These are phyloP conservation scores for Malus fusca DNA, from an alignment of 306 rosid species.

Conservation along the genomic window DNA sequence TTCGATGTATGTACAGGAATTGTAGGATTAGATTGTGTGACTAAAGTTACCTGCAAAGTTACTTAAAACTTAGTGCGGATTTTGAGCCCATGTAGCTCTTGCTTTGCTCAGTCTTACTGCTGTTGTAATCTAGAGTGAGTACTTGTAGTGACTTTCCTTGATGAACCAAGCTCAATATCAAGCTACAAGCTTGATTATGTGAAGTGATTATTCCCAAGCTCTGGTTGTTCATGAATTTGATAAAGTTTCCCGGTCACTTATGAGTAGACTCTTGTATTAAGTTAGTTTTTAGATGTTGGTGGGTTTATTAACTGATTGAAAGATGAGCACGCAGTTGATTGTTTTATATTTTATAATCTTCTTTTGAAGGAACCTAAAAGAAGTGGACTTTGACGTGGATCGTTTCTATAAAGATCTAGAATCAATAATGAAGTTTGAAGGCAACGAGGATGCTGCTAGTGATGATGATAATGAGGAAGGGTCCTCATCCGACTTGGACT, in stretches of 20 bases:
- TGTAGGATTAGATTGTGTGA: not conserved
- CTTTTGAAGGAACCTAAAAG: conserved; percentile 57
- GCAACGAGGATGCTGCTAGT: conserved; percentile 32
- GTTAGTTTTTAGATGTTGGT: not conserved
- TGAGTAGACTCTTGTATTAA: not conserved
- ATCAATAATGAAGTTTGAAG: conserved; percentile 55
- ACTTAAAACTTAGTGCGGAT: not conserved
- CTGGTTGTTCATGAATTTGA: not conserved
- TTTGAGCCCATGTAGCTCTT: not conserved
- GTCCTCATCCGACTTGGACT: conserved; percentile 70
- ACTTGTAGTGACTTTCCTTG: not conserved
- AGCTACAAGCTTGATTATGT: not conserved
- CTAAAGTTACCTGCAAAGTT: not conserved
- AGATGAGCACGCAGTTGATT: not conserved
- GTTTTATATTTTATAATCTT: conserved; percentile 19
- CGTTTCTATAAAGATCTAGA: conserved; percentile 66
- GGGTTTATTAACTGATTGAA: not conserved
- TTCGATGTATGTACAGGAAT: not conserved
- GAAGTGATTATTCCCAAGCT: not conserved
- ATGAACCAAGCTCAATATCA: not conserved
- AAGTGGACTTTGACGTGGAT: conserved; percentile 71
- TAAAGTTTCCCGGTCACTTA: not conserved
- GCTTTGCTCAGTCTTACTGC: not conserved
- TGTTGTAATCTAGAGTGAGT: not conserved
- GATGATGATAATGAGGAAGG: conserved; percentile 52